Evolutionary conservation across 192 early-diverging fungal species (phyloP).

Genomic region (Backusella circina): DNA sequence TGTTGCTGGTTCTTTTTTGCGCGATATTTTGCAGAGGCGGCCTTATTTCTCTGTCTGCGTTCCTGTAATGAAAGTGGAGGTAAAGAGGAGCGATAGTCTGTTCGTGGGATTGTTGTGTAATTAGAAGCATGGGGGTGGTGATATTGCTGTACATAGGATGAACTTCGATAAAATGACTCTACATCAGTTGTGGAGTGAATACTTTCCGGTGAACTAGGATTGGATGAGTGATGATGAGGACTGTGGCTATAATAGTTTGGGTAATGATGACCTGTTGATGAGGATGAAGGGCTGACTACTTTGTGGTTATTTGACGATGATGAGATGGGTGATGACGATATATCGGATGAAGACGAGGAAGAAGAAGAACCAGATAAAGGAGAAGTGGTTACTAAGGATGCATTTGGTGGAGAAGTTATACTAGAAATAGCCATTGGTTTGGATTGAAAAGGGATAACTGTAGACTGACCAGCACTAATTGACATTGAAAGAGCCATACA

Average conservation of each 20-base stretch:
- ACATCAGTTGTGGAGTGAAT: neutral
- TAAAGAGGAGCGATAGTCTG: neutral
- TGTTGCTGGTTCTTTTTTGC: slow-evolving; percentile 55
- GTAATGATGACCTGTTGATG: neutral
- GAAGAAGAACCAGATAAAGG: slow-evolving; percentile 2
- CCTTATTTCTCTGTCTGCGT: slow-evolving; percentile 52
- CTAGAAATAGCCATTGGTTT: slow-evolving; percentile 33
- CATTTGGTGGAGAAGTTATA: slow-evolving; percentile 27
- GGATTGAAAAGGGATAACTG: slow-evolving; percentile 11
- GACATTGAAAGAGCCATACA: neutral
- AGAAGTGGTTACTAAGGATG: neutral
- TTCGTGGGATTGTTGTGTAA: neutral
- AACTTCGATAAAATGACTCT: neutral
- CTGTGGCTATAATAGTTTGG: neutral
- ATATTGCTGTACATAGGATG: neutral
- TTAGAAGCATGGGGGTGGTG: neutral
- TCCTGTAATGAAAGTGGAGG: slow-evolving; percentile 43
- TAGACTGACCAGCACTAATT: neutral
- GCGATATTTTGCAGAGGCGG: slow-evolving; percentile 55
- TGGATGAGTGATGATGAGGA: neutral
- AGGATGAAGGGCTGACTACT: neutral
- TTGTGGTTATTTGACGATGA: neutral
- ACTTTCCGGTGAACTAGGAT: neutral
- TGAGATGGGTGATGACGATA: neutral
- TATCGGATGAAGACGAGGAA: slow-evolving; percentile 2